These are phyloP conservation scores for Cryphonectria naterciae DNA, from an alignment of 2,329 filamentous ascomycete genomes.

Conservation along the genomic window DNA sequence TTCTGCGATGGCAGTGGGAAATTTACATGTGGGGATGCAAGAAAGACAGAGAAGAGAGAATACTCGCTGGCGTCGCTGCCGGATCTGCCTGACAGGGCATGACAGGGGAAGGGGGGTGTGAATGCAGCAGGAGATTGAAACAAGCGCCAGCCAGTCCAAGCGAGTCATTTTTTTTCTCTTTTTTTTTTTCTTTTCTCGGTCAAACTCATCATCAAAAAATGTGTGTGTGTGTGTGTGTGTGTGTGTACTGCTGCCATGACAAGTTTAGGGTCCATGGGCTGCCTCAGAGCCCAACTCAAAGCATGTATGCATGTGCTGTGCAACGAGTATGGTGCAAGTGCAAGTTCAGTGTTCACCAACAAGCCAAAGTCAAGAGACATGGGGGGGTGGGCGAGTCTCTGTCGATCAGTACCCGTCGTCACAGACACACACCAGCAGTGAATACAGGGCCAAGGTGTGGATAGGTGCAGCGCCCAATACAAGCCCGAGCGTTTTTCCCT, in stretches of 20 bases:
- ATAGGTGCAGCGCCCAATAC: constrained; percentile 1
- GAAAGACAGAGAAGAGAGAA: neutral
- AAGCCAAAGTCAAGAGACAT: neutral
- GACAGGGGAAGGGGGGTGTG: constrained; percentile 22
- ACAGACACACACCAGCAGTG: neutral
- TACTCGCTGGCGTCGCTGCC: constrained; percentile 10
- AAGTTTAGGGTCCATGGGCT: neutral
- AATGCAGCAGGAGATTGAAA: constrained; percentile 23
- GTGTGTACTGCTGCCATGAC: neutral
- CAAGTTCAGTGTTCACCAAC: constrained; percentile 1
- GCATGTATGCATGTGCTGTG: neutral
- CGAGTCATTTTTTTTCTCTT: constrained; percentile 23
- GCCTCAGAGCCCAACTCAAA: neutral
- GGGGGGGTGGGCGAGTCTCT: neutral
- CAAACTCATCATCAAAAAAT: constrained; percentile 15
- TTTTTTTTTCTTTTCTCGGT: neutral
- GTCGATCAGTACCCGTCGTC: neutral
- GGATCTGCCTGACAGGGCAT: neutral
- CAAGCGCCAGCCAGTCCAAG: constrained; percentile 22
- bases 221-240: neutral
- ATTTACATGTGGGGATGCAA: constrained; percentile 19
- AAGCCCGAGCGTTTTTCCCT: neutral
- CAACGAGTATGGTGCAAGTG: too few species aligned
- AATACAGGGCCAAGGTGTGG: neutral
- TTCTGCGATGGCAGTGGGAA: constrained; percentile 20